These are phyloP conservation scores for Fraxinus pennsylvanica DNA, from an alignment of 257 asterid species.

Conservation along the genomic window DNA sequence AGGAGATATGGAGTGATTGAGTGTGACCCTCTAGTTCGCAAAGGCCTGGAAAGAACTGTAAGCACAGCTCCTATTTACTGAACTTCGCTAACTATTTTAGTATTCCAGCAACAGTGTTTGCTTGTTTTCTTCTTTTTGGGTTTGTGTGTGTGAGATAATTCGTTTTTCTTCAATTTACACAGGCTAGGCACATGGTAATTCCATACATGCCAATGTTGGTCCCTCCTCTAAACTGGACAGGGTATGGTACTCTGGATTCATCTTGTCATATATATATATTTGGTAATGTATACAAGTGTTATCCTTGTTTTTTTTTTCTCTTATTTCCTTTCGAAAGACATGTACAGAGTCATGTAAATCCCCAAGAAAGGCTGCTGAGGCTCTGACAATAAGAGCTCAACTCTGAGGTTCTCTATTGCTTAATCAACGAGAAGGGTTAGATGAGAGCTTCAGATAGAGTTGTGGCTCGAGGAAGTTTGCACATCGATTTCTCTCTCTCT, in stretches of 20 bases:
- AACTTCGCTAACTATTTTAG: background rate
- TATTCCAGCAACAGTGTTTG: background rate
- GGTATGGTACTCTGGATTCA: constrained; percentile 53
- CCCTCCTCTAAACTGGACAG: constrained; percentile 89
- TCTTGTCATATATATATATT: background rate
- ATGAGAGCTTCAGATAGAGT: background rate
- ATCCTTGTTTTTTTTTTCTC: background rate
- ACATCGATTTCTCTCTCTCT: background rate
- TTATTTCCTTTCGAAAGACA: background rate
- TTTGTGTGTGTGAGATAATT: constrained; percentile 13
- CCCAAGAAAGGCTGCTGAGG: background rate
- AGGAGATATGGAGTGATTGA: constrained; percentile 94
- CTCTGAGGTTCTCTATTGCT: background rate
- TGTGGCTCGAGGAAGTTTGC: background rate
- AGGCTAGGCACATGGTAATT: constrained; percentile 98
- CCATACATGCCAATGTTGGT: constrained; percentile 99
- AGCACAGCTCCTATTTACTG: constrained; percentile 26
- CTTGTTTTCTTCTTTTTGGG: constrained; percentile 8
- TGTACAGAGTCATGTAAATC: background rate
- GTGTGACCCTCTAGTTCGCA: constrained; percentile 92
- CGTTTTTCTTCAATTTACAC: constrained; percentile 33
- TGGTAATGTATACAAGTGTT: background rate
- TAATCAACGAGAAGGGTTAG: background rate
- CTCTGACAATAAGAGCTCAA: background rate
- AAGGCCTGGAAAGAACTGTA: constrained; percentile 95